Evolutionary conservation across 2,329 filamentous ascomycete genomes (phyloP).

Genomic region (Phaeosphaeriaceae sp.): DNA sequence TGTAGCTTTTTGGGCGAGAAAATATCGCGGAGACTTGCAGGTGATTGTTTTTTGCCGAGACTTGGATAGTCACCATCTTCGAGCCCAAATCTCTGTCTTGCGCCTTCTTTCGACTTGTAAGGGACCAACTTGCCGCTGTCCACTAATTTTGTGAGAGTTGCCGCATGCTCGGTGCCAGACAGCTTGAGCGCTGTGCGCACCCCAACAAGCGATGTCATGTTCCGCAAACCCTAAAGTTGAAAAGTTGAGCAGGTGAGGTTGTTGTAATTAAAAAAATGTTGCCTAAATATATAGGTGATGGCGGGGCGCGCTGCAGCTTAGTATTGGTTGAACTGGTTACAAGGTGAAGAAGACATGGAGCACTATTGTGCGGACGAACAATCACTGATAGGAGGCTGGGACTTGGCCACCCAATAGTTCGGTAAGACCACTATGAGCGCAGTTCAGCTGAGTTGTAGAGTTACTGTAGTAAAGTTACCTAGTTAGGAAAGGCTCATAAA

Average conservation of each 20-base stretch:
- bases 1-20: slow-evolving; percentile 14
- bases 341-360: too few relatives aligned
- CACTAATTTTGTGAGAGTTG: slow-evolving; percentile 14
- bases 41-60: slow-evolving; percentile 14
- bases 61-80: slow-evolving; percentile 11
- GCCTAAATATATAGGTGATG: too few relatives aligned
- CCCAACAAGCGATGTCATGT: slow-evolving; percentile 2
- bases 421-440: background rate
- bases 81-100: slow-evolving; percentile 5
- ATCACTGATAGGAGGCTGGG: background rate
- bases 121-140: slow-evolving; percentile 10
- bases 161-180: slow-evolving; percentile 7
- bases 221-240: background rate
- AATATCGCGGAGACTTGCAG: slow-evolving; percentile 7
- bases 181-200: slow-evolving; percentile 11
- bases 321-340: too few relatives aligned
- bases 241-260: background rate
- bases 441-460: background rate
- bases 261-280: too few relatives aligned
- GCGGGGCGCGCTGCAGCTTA: too few relatives aligned
- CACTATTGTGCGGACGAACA: too few relatives aligned
- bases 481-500: too few relatives aligned
- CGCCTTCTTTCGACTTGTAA: background rate
- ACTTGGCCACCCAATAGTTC: background rate
- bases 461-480: background rate